A percentile compares a stretch with the other conserved stretches of the same genome.
These are phyloP conservation scores for Paraphaeosphaeria minitans DNA, from an alignment of 2,329 filamentous ascomycete species.

Conservation along the genomic window DNA sequence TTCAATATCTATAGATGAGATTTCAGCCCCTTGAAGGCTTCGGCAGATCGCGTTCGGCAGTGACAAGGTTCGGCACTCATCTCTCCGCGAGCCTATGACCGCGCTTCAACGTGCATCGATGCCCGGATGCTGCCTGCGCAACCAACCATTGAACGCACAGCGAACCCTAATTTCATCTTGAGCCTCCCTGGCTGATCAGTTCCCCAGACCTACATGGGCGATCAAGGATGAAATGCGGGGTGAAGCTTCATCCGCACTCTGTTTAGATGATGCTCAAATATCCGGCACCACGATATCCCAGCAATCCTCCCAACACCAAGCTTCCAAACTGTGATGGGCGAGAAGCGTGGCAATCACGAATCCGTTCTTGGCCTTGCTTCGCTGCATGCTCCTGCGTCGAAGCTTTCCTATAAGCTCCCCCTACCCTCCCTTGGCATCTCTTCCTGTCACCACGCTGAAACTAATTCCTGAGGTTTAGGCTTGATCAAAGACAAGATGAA, in stretches of 20 bases:
- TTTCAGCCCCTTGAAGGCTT: background rate
- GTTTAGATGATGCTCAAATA: constrained; percentile 7
- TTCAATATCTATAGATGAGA: constrained; percentile 7
- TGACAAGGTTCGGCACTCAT: constrained; percentile 9
- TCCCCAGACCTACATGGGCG: background rate
- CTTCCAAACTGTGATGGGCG: background rate
- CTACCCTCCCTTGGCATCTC: background rate
- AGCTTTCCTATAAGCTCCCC: constrained; percentile 7
- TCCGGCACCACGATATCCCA: constrained; percentile 7
- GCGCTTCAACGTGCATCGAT: background rate
- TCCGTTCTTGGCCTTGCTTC: background rate
- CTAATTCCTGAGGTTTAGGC: background rate
- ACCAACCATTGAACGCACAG: background rate
- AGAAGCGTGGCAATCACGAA: constrained; percentile 4
- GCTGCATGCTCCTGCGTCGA: background rate
- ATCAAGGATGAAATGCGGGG: constrained; percentile 4
- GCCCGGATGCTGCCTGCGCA: background rate
- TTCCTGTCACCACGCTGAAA: background rate
- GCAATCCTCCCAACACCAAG: constrained; percentile 2
- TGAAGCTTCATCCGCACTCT: constrained; percentile 10
- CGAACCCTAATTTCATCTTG: background rate
- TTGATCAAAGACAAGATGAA: constrained; percentile 12
- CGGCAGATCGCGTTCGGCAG: constrained; percentile 8
- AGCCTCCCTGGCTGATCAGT: background rate
- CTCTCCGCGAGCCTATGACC: background rate